Evolutionary conservation across 1,284 basidiomycete genomes (phyloP).

Genomic region (Inonotus hispidus): DNA sequence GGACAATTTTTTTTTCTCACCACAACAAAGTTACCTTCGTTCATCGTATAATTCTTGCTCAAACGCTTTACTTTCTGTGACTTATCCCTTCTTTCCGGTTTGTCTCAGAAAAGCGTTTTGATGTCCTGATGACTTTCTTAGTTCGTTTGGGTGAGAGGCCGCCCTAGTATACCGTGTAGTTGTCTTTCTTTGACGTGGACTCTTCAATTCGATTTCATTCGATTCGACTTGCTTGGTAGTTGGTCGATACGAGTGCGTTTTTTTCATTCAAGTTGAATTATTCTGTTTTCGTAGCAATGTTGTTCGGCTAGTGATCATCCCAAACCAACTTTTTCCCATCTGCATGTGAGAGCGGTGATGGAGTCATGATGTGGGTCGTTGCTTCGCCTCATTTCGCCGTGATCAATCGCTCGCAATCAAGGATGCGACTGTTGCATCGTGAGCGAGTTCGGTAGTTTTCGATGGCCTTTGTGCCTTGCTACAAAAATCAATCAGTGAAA

Average conservation of each 20-base stretch:
- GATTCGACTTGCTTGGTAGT: not conserved
- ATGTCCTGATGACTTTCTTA: not conserved
- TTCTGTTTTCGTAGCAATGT: not conserved
- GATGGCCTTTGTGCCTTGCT: no score
- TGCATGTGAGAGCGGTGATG: not conserved
- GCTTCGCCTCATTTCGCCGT: no score
- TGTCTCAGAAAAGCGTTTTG: no score
- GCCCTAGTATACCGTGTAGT: not conserved
- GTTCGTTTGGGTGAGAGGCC: not conserved
- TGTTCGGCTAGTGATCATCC: conserved; percentile 3
- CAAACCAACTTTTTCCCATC: not conserved
- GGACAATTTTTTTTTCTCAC: not conserved
- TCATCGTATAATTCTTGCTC: conserved; percentile 2
- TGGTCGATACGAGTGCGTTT: not conserved
- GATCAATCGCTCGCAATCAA: no score
- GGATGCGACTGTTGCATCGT: no score
- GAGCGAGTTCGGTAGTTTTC: no score
- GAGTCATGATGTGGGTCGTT: no score
- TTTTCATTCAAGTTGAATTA: not conserved
- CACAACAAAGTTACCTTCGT: conserved; percentile 4
- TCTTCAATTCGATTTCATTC: no score
- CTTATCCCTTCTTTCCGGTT: not conserved
- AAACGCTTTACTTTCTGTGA: not conserved
- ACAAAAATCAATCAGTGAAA: no score
- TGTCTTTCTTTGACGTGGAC: not conserved